Conservation (phyloP, 148 eudicot species). For the Gaultheria prostrata region DNA sequence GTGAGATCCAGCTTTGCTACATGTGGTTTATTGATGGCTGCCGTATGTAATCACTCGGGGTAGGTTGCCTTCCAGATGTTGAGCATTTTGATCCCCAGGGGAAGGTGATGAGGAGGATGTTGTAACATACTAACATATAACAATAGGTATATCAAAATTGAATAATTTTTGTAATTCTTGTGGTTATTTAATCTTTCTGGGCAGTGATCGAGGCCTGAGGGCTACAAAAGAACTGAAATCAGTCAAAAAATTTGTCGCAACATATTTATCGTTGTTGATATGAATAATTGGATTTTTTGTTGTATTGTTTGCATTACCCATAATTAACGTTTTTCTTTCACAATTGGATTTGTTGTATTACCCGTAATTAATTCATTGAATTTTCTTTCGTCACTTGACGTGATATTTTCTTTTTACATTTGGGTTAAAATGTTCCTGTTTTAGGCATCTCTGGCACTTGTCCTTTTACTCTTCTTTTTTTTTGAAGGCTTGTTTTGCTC, state of each 20-base stretch:
- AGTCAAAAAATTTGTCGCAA: background rate
- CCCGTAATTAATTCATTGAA: background rate
- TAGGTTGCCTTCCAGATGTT: conserved; percentile 14
- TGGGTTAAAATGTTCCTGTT: background rate
- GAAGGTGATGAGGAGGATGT: background rate
- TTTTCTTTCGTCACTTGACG: background rate
- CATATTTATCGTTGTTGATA: background rate
- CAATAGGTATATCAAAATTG: background rate
- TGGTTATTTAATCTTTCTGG: background rate
- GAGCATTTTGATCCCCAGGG: background rate
- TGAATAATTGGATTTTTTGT: background rate
- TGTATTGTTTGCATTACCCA: background rate
- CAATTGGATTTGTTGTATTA: background rate
- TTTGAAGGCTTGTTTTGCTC: no score
- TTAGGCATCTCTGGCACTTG: no score
- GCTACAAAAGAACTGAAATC: background rate
- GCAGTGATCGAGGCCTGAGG: background rate
- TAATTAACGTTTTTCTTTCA: background rate
- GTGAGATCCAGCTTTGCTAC: conserved; percentile 6
- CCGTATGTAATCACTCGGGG: background rate
- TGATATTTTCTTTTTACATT: background rate
- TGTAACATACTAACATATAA: background rate
- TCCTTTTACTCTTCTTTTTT: no score
- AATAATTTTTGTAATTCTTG: background rate
- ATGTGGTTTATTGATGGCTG: background rate